These are phyloP conservation scores for Gossypium trilobum DNA, from an alignment of 441 rosid species.

Conservation along the genomic window DNA sequence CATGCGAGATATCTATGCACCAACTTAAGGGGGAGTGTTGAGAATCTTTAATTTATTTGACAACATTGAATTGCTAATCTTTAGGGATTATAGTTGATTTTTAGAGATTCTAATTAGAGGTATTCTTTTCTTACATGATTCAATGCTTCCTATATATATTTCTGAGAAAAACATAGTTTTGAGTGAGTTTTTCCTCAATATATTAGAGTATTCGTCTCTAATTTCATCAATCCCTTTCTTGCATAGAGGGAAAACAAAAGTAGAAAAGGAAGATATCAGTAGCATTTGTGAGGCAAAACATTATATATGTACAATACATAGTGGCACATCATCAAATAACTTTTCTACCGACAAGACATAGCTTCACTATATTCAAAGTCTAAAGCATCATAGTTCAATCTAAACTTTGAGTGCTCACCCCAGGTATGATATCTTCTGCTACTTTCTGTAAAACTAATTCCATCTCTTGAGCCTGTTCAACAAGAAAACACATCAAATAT, in stretches of 20 bases:
- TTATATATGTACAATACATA: background rate
- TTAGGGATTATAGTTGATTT: background rate
- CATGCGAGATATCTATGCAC: too few relatives aligned
- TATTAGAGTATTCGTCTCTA: background rate
- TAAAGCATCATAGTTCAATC: conserved; percentile 10
- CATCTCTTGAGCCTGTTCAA: conserved; percentile 70
- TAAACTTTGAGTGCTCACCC: conserved; percentile 39
- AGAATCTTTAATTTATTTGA: background rate
- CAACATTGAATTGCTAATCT: background rate
- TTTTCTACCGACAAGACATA: background rate
- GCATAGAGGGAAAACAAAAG: background rate
- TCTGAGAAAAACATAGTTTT: background rate
- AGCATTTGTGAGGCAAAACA: background rate
- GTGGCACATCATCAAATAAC: background rate
- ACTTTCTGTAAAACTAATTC: conserved; percentile 62
- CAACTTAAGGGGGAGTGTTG: background rate
- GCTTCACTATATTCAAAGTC: background rate
- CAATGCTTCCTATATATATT: background rate
- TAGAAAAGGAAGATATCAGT: background rate
- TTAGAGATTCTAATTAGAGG: background rate
- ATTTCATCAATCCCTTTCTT: background rate
- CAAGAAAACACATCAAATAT: conserved; percentile 5
- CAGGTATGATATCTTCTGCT: conserved; percentile 65
- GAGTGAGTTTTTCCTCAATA: background rate
- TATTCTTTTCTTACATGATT: background rate